phyloP scores from a whole-genome alignment of 2,329 filamentous ascomycete species.

The Cladophialophora carrionii region DNA sequence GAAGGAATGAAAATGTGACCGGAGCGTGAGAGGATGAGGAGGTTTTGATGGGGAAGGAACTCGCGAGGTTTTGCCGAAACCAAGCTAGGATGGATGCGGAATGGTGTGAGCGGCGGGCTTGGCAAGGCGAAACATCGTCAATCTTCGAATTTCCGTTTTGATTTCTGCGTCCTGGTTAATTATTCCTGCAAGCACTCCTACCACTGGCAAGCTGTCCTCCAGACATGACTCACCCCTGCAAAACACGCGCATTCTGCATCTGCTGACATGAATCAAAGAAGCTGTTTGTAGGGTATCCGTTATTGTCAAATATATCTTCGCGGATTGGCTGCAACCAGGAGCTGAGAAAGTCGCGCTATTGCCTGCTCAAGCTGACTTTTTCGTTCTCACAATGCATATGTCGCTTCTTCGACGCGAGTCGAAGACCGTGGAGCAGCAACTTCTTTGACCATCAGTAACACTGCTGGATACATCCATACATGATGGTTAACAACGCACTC shows the following conservation, averaged over 20 bases:
- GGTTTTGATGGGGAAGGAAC: slow-evolving; percentile 14
- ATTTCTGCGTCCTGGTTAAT: neutral
- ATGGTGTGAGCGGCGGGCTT: neutral
- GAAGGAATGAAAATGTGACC: slow-evolving; percentile 12
- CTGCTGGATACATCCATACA: neutral
- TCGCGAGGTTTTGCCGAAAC: slow-evolving; percentile 1
- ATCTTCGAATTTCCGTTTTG: neutral
- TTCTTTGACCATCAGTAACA: neutral
- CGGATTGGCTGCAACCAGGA: neutral
- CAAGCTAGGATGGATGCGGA: neutral
- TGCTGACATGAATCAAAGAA: neutral
- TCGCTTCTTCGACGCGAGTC: neutral
- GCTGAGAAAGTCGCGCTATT: neutral
- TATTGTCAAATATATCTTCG: neutral
- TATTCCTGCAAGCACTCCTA: no score
- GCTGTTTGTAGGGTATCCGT: neutral
- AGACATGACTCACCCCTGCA: neutral
- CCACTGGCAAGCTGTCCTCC: neutral
- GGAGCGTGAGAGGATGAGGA: neutral
- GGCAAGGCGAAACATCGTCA: neutral
- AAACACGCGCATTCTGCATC: no score
- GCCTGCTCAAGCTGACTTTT: neutral
- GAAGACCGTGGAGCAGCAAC: neutral
- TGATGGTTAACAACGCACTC: neutral
- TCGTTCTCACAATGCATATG: neutral